Evolutionary conservation across 345 rosid genomes (phyloP).

Genomic region (Brassica nigra): DNA sequence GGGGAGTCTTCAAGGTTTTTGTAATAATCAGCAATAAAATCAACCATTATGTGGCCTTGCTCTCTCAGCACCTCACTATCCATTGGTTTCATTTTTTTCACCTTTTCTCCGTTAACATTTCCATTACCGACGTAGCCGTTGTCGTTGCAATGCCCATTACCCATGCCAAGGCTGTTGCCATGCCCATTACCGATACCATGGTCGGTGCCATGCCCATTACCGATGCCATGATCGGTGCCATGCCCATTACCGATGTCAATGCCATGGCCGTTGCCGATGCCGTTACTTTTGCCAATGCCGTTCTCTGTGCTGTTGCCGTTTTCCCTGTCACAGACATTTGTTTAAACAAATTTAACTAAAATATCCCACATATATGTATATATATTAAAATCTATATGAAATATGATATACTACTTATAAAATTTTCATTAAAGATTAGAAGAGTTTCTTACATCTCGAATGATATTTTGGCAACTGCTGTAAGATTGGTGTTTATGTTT

Average conservation of each 20-base stretch:
- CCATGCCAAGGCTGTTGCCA: neutral
- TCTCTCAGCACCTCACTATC: slow-evolving; percentile 36
- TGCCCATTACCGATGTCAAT: neutral
- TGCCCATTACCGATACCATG: neutral
- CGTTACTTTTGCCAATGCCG: neutral
- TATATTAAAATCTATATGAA: neutral
- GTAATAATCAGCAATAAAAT: slow-evolving; percentile 43
- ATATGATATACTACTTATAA: neutral
- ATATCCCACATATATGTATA: neutral
- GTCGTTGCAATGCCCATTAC: neutral
- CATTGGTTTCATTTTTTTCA: slow-evolving; percentile 29
- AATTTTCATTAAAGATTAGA: neutral
- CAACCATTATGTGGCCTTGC: slow-evolving; percentile 40
- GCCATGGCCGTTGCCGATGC: neutral
- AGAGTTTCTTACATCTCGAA: slow-evolving; percentile 23
- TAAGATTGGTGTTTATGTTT: neutral
- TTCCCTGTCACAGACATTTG: slow-evolving; percentile 8
- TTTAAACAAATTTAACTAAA: neutral
- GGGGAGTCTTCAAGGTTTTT: slow-evolving; percentile 32
- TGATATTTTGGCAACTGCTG: neutral
- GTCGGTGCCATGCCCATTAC: neutral
- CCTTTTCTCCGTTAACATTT: slow-evolving; percentile 16
- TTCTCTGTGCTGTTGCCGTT: neutral
- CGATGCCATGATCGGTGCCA: neutral
- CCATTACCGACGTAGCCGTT: slow-evolving; percentile 8